phyloP scores from a whole-genome alignment of 768 basidiomycete species.

The Ephemerocybe angulata region DNA sequence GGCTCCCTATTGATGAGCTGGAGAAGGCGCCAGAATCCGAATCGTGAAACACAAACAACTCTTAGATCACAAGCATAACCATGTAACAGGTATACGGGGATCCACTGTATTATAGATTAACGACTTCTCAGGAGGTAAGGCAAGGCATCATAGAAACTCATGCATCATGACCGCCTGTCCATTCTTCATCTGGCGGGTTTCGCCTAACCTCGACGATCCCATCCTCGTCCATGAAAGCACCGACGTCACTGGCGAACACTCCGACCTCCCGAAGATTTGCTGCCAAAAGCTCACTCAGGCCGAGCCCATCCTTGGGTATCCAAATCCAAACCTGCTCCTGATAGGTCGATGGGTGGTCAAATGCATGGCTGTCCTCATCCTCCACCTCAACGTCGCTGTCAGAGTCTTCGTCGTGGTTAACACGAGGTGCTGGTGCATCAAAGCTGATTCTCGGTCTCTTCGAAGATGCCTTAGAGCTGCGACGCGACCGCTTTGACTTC shows the following conservation, averaged over 20 bases:
- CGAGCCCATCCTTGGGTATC: slow-evolving; percentile 41
- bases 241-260: slow-evolving; percentile 41
- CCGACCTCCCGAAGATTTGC: slow-evolving; percentile 35
- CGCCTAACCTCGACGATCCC: slow-evolving; percentile 44
- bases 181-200: slow-evolving; percentile 43
- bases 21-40: slow-evolving; percentile 26
- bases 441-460: slow-evolving; percentile 20
- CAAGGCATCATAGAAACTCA: no score
- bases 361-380: slow-evolving; percentile 40
- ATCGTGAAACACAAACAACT: background rate
- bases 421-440: slow-evolving; percentile 29
- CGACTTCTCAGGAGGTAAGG: background rate
- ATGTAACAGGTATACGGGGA: background rate
- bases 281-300: slow-evolving; percentile 37
- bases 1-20: slow-evolving; percentile 69
- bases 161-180: slow-evolving; percentile 35
- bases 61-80: background rate
- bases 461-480: slow-evolving; percentile 14
- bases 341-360: slow-evolving; percentile 47
- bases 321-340: slow-evolving; percentile 44
- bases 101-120: background rate
- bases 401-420: slow-evolving; percentile 23
- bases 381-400: slow-evolving; percentile 25
- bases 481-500: slow-evolving; percentile 15
- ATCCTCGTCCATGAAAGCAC: slow-evolving; percentile 40